Evolutionary conservation across 768 basidiomycete species (phyloP).

Genomic region (Dioszegia hungarica): DNA sequence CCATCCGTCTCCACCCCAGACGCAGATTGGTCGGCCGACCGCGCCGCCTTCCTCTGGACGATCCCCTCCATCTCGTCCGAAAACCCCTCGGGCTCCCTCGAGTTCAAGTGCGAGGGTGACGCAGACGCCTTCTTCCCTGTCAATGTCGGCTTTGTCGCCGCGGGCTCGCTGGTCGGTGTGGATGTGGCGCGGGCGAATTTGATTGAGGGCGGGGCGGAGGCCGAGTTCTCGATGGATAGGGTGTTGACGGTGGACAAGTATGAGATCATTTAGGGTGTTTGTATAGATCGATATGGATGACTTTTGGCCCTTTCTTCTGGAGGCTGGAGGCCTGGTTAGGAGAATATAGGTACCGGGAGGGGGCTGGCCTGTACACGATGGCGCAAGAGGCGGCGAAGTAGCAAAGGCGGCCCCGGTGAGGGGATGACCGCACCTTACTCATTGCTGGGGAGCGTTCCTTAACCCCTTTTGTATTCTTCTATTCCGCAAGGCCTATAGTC

Average conservation of each 20-base stretch:
- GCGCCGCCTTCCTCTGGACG: slow-evolving; percentile 76
- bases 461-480: too few species aligned
- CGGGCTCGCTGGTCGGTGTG: slow-evolving; percentile 75
- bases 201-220: slow-evolving; percentile 55
- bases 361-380: too few species aligned
- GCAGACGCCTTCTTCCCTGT: slow-evolving; percentile 94
- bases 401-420: too few species aligned
- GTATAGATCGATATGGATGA: neutral
- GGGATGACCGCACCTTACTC: too few species aligned
- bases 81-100: slow-evolving; percentile 70
- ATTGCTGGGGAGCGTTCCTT: too few species aligned
- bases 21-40: slow-evolving; percentile 70
- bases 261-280: slow-evolving; percentile 50
- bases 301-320: neutral
- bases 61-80: slow-evolving; percentile 62
- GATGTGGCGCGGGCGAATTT: slow-evolving; percentile 57
- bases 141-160: slow-evolving; percentile 69
- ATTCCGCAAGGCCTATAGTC: too few species aligned
- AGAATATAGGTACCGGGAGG: too few species aligned
- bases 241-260: slow-evolving; percentile 56
- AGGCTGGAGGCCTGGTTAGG: too few species aligned
- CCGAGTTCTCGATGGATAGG: slow-evolving; percentile 57
- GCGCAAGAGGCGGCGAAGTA: too few species aligned
- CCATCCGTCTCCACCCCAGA: slow-evolving; percentile 33
- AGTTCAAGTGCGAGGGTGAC: slow-evolving; percentile 82